Base-by-base conservation (phyloP, 2,329 filamentous ascomycete genomes). In the Myotisia sp. region DNA sequence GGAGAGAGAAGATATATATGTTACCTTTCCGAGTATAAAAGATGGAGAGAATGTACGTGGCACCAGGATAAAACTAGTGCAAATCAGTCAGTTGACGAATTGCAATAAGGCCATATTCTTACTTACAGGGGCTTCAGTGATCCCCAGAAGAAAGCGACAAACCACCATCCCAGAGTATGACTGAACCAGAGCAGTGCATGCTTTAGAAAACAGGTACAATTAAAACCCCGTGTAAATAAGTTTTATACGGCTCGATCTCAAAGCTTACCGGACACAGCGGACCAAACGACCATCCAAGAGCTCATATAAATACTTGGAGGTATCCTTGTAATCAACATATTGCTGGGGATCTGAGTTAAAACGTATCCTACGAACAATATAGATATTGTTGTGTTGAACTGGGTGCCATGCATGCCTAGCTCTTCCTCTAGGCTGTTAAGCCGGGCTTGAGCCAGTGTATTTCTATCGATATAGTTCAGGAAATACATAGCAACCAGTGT, bases 11-110 rank as follows among this genome's bases (percentile, higher is more conserved):
- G 12, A 12, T 16, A 2, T 7, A 18, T 6, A 24, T 59, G 55
- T 0, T 46, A 52, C 73, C 70, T 32, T 67, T 64, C 30, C 72
- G 64, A 1, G 74, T 78, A 52, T 79, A 79, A 67, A 74, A 79
- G 44, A 76, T 73, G 0, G 70, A 74, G 13, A 79, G 60, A 29
- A 77, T 70, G 27, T 76, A 61, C 7, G 78, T 60, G 0, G 70
- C 70, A 26, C 75, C 75, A 0, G 75, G 74, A 17, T 76, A 58
- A 50, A 76, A 77, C 40, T 44, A 40, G 0, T 6, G 16, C 7
- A n/a, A 16, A 22, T 32, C 4, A 37, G 20, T 26, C 5, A 31
- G 26, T 17, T 18, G 7, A 12, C 5, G 14, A 17, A 9, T 6
- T 22, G 17, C 14, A 3, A 29, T 53, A 52, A 6, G 47, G 47